Conservation (phyloP, 192 early-diverging fungal species). For the Coemansia sp. region DNA sequence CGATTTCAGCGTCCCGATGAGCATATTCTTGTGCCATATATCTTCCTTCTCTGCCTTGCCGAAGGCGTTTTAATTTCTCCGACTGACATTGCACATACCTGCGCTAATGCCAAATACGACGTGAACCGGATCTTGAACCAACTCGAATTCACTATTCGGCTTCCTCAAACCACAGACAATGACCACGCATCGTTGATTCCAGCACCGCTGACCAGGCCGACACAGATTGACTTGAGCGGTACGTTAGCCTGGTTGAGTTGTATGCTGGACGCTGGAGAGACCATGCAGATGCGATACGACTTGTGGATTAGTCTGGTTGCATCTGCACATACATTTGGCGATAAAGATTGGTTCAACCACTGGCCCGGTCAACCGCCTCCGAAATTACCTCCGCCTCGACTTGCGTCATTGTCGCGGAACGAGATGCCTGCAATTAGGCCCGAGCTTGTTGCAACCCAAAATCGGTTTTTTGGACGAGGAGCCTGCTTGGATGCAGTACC, state of each 20-base stretch:
- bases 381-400: neutral
- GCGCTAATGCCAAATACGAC: constrained; percentile 22
- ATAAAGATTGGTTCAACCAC: constrained; percentile 10
- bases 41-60: constrained; percentile 42
- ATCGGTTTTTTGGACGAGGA: neutral
- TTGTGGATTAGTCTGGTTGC: constrained; percentile 35
- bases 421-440: neutral
- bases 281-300: constrained; percentile 27
- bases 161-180: neutral
- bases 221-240: constrained; percentile 20
- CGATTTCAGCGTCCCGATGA: constrained; percentile 31
- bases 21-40: constrained; percentile 38
- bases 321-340: constrained; percentile 15
- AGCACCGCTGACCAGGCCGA: neutral
- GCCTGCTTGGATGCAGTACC: neutral
- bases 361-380: constrained; percentile 40
- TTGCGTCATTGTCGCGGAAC: neutral
- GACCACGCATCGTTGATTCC: neutral
- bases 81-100: constrained; percentile 16
- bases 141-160: constrained; percentile 27
- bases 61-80: constrained; percentile 33
- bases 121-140: constrained; percentile 36
- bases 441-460: neutral
- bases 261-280: constrained; percentile 22
- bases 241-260: constrained; percentile 34